Evolutionary conservation across 306 rosid species (phyloP).

Genomic region (Vicia sativa): DNA sequence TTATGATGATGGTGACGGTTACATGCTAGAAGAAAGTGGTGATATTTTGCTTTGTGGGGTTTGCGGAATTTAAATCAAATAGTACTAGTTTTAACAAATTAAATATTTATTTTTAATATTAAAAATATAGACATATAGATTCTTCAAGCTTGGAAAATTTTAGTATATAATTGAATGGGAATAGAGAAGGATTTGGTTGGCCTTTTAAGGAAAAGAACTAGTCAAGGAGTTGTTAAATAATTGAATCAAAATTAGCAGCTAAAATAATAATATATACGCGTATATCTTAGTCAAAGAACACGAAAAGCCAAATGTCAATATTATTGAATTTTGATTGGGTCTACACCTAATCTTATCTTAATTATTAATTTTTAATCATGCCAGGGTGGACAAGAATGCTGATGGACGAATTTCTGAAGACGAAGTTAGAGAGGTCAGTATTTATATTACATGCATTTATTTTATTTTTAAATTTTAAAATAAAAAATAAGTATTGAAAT

Average conservation of each 20-base stretch:
- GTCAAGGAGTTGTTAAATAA: conserved; percentile 28
- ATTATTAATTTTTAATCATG: conserved; percentile 5
- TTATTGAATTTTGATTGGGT: conserved; percentile 35
- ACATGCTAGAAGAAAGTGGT: not conserved
- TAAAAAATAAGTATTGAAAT: no score
- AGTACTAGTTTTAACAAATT: not conserved
- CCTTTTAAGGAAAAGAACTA: conserved; percentile 20
- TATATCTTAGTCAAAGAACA: conserved; percentile 24
- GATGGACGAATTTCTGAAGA: conserved; percentile 80
- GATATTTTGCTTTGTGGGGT: not conserved
- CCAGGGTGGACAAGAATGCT: conserved; percentile 93
- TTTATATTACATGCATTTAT: not conserved
- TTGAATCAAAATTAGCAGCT: conserved; percentile 28
- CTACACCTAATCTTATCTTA: conserved; percentile 11
- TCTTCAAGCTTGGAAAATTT: not conserved
- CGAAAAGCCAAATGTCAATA: conserved; percentile 5
- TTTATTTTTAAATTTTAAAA: no score
- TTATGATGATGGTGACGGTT: not conserved
- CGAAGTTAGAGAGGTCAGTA: conserved; percentile 81
- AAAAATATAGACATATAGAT: no score
- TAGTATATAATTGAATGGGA: not conserved
- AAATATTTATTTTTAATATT: not conserved
- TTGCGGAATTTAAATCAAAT: not conserved
- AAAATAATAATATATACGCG: not conserved
- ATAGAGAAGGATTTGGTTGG: conserved; percentile 9